Conservation (phyloP, 345 rosid species). For the Aurinia saxatilis region DNA sequence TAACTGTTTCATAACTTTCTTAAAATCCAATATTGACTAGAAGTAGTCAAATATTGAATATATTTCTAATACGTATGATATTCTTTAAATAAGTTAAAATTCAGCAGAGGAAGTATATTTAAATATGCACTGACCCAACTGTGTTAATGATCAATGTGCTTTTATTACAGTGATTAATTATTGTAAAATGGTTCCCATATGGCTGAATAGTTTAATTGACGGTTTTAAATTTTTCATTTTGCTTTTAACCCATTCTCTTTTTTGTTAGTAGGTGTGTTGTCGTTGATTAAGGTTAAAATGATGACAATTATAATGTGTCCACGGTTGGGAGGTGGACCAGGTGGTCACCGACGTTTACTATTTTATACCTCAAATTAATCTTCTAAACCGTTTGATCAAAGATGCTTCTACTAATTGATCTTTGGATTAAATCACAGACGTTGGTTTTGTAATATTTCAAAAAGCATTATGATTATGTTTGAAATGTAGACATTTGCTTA, state of each 20-base stretch:
- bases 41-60: too few species aligned
- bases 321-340: constrained; percentile 24
- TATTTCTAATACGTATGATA: too few species aligned
- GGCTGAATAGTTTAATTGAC: neutral
- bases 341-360: constrained; percentile 27
- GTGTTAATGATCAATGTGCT: neutral
- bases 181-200: neutral
- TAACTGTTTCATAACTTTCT: too few species aligned
- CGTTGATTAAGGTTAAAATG: constrained; percentile 19
- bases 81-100: too few species aligned
- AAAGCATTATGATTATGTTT: constrained; percentile 19
- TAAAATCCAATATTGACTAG: too few species aligned
- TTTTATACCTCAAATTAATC: neutral
- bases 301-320: constrained; percentile 12
- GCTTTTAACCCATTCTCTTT: neutral
- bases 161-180: neutral
- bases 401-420: neutral
- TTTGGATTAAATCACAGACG: constrained; percentile 9
- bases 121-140: too few species aligned
- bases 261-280: constrained; percentile 1
- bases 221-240: neutral
- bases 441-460: constrained; percentile 16
- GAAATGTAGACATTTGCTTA: constrained; percentile 11
- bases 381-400: constrained; percentile 20
- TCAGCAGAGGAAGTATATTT: too few species aligned